Evolutionary conservation across 768 basidiomycete species (phyloP).

Genomic region (Auricularia heimuer): DNA sequence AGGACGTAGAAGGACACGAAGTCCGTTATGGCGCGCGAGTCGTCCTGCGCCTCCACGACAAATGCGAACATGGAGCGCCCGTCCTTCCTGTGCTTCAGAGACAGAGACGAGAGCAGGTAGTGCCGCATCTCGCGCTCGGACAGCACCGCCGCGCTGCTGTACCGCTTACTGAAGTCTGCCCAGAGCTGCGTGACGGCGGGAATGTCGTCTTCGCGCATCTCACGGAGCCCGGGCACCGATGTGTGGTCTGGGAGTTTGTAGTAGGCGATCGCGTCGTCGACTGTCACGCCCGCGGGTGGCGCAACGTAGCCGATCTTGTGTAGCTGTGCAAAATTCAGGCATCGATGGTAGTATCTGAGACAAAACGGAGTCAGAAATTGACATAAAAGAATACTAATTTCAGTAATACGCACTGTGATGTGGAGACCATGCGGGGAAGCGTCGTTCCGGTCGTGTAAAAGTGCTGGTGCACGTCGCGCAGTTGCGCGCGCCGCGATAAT

Average conservation of each 20-base stretch:
- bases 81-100: neutral
- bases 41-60: neutral
- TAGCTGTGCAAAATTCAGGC: neutral
- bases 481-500: neutral
- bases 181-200: neutral
- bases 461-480: neutral
- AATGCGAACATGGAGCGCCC: neutral
- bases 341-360: neutral
- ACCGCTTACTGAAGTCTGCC: neutral
- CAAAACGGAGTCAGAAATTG: neutral
- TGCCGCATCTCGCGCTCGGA: neutral
- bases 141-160: neutral
- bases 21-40: neutral
- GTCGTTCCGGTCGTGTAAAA: neutral
- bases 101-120: neutral
- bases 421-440: neutral
- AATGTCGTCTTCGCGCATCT: neutral
- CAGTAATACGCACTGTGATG: neutral
- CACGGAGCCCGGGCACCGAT: neutral
- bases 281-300: neutral
- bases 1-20: neutral
- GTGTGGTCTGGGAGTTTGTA: neutral
- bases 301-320: neutral
- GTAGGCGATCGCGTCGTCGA: neutral
- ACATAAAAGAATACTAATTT: neutral